Evolutionary conservation across 2,329 filamentous ascomycete species (phyloP).

Genomic region (Penicillium sp.): DNA sequence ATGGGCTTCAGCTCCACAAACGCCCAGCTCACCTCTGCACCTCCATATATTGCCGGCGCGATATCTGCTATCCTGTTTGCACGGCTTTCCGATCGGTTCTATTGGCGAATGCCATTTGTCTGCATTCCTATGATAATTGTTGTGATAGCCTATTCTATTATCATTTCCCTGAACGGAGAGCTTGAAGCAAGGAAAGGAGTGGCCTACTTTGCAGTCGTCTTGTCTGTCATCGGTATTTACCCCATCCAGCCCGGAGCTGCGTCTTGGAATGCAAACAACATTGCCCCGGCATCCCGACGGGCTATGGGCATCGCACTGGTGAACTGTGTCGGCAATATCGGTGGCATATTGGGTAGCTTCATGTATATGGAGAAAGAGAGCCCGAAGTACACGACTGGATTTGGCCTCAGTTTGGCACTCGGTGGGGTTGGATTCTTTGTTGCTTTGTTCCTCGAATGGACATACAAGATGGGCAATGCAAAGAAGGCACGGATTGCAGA

Average conservation of each 20-base stretch:
- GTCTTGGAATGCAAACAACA: conserved; percentile 27
- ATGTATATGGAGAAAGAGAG: conserved; percentile 24
- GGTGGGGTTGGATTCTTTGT: conserved; percentile 16
- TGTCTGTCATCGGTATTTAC: conserved; percentile 25
- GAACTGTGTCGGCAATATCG: conserved; percentile 23
- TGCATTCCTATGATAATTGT: conserved; percentile 16
- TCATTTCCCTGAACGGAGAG: conserved; percentile 21
- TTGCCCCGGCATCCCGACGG: conserved; percentile 22
- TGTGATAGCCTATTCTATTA: conserved; percentile 17
- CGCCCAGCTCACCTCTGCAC: conserved; percentile 32
- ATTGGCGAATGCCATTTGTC: conserved; percentile 28
- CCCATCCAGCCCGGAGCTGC: conserved; percentile 26
- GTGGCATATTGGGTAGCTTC: conserved; percentile 25
- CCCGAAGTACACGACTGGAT: conserved; percentile 23
- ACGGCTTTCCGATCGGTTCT: conserved; percentile 22
- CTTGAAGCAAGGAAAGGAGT: conserved; percentile 20
- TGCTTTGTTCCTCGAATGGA: conserved; percentile 20
- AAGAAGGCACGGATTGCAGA: conserved; percentile 16
- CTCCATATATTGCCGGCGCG: conserved; percentile 27
- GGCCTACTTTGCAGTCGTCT: conserved; percentile 24
- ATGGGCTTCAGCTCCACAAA: conserved; percentile 36
- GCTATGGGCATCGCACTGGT: conserved; percentile 23
- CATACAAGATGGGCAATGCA: conserved; percentile 18
- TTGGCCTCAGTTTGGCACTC: conserved; percentile 21
- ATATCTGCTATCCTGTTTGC: conserved; percentile 25